Percentiles rank a stretch among this genome's conserved stretches.
phyloP scores from a whole-genome alignment of 1,139 yeast genomes.

The Hyphopichia pseudoburtonii region DNA sequence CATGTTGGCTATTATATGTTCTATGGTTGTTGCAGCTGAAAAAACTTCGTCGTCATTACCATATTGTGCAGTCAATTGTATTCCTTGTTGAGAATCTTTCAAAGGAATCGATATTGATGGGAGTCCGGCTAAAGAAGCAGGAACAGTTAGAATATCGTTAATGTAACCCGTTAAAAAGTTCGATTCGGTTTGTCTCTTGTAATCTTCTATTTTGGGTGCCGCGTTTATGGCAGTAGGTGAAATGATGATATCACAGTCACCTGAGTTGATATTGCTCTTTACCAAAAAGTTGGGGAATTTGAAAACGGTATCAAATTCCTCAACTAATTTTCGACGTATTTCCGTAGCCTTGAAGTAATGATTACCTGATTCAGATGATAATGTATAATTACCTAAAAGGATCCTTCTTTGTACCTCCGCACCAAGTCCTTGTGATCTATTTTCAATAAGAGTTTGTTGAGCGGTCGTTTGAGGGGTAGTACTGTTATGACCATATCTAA shows the following conservation, averaged over 20 bases:
- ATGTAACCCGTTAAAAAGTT: conserved; percentile 64
- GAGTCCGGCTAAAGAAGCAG: conserved; percentile 87
- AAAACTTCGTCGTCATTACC: conserved; percentile 62
- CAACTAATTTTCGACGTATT: conserved; percentile 57
- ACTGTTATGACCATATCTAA: conserved; percentile 64
- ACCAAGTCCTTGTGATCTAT: conserved; percentile 72
- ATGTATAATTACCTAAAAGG: conserved; percentile 79
- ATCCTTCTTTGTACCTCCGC: conserved; percentile 81
- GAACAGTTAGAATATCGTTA: conserved; percentile 85
- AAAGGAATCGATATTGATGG: conserved; percentile 82
- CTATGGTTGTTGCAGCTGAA: conserved; percentile 18
- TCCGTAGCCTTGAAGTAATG: conserved; percentile 77
- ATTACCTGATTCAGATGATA: conserved; percentile 75
- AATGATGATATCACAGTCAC: conserved; percentile 67
- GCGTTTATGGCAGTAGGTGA: conserved; percentile 70
- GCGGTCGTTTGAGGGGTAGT: conserved; percentile 28
- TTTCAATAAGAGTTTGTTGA: conserved; percentile 41
- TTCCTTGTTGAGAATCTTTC: conserved; percentile 41
- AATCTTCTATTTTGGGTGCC: conserved; percentile 55
- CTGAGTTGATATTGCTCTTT: conserved; percentile 8
- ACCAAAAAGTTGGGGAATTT: conserved; percentile 46
- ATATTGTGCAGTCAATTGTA: conserved; percentile 83
- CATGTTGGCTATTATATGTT: background rate
- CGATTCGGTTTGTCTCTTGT: conserved; percentile 26
- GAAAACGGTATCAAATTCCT: conserved; percentile 69